Conservation (phyloP, 106 monocot genomes). For the Amphibolis antarctica region DNA sequence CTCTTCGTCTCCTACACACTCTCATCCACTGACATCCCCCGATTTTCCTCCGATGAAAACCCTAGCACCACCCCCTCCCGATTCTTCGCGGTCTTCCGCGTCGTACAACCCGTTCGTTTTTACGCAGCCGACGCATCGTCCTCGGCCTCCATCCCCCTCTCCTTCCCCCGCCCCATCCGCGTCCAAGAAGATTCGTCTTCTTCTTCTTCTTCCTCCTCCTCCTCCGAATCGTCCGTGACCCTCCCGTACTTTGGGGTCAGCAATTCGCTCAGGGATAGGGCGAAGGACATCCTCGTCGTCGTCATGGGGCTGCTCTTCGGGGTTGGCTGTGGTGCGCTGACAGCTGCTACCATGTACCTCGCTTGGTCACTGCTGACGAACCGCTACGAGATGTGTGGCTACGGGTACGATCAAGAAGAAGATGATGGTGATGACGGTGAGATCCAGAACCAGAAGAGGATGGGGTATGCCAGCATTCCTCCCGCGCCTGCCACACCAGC, state of each 20-base stretch:
- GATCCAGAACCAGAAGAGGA: slow-evolving; percentile 20
- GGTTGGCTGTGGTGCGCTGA: slow-evolving; percentile 27
- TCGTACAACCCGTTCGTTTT: slow-evolving; percentile 6
- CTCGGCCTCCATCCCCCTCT: neutral
- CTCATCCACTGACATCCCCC: neutral
- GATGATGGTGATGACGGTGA: slow-evolving; percentile 14
- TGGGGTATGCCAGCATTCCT: slow-evolving; percentile 14
- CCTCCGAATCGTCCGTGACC: neutral
- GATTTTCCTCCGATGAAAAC: too few relatives aligned
- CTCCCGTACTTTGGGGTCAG: neutral
- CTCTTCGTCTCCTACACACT: slow-evolving; percentile 21
- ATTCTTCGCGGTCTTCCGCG: slow-evolving; percentile 10
- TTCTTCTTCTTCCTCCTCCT: neutral
- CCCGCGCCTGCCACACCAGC: slow-evolving; percentile 14
- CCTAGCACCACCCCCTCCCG: slow-evolving; percentile 2
- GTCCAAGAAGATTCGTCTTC: too few relatives aligned
- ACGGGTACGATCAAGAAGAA: slow-evolving; percentile 6
- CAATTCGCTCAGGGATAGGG: slow-evolving; percentile 16
- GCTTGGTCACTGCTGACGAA: slow-evolving; percentile 24
- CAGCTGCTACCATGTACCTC: slow-evolving; percentile 22
- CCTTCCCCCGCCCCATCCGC: neutral
- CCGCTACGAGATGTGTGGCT: slow-evolving; percentile 13
- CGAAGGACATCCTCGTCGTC: slow-evolving; percentile 24
- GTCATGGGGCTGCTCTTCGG: slow-evolving; percentile 19
- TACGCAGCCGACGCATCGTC: neutral